Evolutionary conservation across 2,329 filamentous ascomycete genomes (phyloP).

Genomic region (Leptographium galeiforme): DNA sequence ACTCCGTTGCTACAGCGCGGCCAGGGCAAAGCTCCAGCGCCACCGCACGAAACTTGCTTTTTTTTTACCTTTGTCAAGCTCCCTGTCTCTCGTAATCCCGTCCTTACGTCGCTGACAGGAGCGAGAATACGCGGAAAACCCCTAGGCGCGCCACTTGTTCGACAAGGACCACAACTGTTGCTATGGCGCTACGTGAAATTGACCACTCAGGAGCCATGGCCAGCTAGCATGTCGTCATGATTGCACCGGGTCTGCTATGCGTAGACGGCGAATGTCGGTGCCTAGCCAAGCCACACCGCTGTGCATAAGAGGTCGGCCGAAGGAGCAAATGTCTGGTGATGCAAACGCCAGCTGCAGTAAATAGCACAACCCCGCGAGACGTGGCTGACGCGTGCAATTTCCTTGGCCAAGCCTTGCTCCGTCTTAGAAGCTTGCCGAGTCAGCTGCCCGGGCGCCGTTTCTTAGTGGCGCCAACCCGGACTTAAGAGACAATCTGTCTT

Average conservation of each 20-base stretch:
- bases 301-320: background rate
- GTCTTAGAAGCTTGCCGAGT: no score
- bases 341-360: no score
- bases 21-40: background rate
- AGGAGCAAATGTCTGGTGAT: background rate
- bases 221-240: constrained; percentile 12
- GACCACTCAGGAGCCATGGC: constrained; percentile 9
- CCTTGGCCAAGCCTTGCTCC: no score
- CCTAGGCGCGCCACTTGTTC: no score
- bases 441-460: background rate
- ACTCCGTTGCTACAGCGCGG: background rate
- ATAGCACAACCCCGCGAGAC: no score
- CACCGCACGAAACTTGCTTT: no score
- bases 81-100: no score
- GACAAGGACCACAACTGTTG: background rate
- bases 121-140: background rate
- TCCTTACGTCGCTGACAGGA: no score
- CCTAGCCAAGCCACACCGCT: background rate
- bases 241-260: background rate
- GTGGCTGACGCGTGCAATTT: no score
- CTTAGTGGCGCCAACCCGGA: background rate
- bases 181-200: background rate
- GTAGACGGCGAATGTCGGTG: background rate
- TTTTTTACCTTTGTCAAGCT: no score
- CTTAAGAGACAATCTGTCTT: background rate